These are phyloP conservation scores for Arabidopsis arenosa DNA, from an alignment of 345 rosid genomes.

Conservation along the genomic window DNA sequence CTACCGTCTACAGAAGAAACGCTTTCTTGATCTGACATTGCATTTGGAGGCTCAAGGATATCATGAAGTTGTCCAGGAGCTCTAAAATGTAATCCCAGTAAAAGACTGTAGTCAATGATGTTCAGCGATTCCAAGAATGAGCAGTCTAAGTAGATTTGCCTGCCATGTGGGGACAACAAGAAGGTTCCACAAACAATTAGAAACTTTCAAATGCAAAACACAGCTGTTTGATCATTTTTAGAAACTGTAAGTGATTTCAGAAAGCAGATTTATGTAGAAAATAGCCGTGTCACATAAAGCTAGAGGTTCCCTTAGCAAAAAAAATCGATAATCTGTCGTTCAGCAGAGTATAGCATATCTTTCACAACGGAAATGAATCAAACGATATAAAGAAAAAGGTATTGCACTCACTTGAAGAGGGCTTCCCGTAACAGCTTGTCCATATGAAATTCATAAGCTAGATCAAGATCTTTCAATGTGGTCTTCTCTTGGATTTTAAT, in stretches of 20 bases:
- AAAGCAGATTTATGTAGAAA: constrained; percentile 1
- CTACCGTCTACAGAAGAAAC: constrained; percentile 57
- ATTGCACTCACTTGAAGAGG: constrained; percentile 71
- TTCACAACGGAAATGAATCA: not conserved
- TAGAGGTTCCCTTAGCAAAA: constrained; percentile 7
- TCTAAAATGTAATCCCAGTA: constrained; percentile 84
- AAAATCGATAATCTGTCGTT: not conserved
- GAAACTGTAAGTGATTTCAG: constrained; percentile 8
- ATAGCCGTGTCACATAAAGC: constrained; percentile 1
- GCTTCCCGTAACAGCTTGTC: constrained; percentile 77
- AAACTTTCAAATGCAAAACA: not conserved
- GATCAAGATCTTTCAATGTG: constrained; percentile 89
- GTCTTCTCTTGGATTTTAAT: constrained; percentile 69
- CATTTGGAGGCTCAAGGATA: constrained; percentile 59
- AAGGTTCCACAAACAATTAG: constrained; percentile 25
- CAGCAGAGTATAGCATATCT: constrained; percentile 12
- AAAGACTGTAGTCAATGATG: constrained; percentile 87
- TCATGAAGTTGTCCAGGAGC: constrained; percentile 77
- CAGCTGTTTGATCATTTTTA: constrained; percentile 9
- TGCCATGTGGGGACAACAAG: constrained; percentile 43
- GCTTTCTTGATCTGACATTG: constrained; percentile 50
- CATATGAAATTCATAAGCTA: constrained; percentile 82
- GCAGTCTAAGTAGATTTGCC: constrained; percentile 78
- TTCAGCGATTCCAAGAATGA: constrained; percentile 78
- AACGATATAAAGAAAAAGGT: not conserved